Percentiles rank a stretch among this genome's conserved stretches.
phyloP scores from a whole-genome alignment of 768 basidiomycete species.

The Nidularia pulvinata region DNA sequence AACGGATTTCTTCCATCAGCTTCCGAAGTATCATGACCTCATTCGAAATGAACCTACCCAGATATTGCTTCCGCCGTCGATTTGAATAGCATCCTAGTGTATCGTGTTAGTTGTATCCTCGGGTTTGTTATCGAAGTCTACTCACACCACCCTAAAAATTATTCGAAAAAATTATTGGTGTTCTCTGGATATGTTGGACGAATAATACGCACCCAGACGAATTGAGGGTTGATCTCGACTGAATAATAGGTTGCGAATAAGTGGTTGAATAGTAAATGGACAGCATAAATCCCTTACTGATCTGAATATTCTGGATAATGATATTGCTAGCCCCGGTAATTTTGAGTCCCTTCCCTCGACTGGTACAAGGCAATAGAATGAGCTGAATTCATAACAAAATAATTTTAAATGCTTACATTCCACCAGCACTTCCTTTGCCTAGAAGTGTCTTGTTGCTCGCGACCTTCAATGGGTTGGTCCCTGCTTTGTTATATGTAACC shows the following conservation, averaged over 20 bases:
- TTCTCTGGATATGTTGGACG: too few relatives aligned
- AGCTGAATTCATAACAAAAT: neutral
- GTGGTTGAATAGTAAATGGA: neutral
- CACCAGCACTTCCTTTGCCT: conserved; percentile 15
- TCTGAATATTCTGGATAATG: conserved; percentile 19
- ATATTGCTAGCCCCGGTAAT: conserved; percentile 17
- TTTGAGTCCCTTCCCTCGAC: conserved; percentile 11
- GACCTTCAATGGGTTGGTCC: conserved; percentile 12
- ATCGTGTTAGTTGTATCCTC: too few relatives aligned
- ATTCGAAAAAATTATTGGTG: too few relatives aligned
- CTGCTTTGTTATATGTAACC: conserved; percentile 13
- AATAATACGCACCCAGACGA: conserved; percentile 11
- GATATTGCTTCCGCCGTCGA: conserved; percentile 19
- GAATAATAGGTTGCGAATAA: neutral
- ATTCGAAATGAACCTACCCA: conserved; percentile 10
- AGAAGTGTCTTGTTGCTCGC: conserved; percentile 20
- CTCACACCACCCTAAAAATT: too few relatives aligned
- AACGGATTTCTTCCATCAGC: neutral
- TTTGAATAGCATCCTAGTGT: conserved; percentile 16
- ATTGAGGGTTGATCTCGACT: conserved; percentile 16
- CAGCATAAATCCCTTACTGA: neutral
- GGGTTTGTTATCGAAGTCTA: too few relatives aligned
- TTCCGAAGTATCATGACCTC: neutral
- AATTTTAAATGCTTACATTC: conserved; percentile 9
- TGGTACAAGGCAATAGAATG: neutral